These are phyloP conservation scores for Clarkia xantiana DNA, from an alignment of 345 rosid species.

Conservation along the genomic window DNA sequence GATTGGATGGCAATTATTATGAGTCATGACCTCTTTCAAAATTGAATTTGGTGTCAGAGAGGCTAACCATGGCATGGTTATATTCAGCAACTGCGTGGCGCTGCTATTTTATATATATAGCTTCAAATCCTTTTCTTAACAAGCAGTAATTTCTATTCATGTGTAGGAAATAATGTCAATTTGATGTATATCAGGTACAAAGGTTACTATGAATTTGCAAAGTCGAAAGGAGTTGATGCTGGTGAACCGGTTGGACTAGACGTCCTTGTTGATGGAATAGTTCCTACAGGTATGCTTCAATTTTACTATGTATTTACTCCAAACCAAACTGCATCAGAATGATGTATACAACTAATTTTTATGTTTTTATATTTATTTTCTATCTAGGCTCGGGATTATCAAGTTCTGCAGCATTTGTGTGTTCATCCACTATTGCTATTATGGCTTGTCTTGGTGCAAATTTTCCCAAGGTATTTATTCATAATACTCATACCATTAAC, in stretches of 20 bases:
- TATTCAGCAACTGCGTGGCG: too few species aligned
- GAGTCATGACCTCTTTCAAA: too few species aligned
- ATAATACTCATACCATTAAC: too few species aligned
- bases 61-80: too few species aligned
- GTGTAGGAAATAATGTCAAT: neutral
- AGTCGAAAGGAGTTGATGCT: slow-evolving; percentile 56
- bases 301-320: neutral
- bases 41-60: too few species aligned
- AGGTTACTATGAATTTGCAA: slow-evolving; percentile 65
- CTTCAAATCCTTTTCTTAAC: too few species aligned
- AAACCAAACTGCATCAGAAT: too few species aligned
- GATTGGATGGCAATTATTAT: too few species aligned
- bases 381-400: slow-evolving; percentile 80
- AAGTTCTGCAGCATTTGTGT: slow-evolving; percentile 95
- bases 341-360: neutral
- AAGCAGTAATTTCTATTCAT: too few species aligned
- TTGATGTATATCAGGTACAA: slow-evolving; percentile 41
- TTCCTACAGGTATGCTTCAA: slow-evolving; percentile 68
- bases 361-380: neutral
- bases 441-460: slow-evolving; percentile 68
- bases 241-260: slow-evolving; percentile 76
- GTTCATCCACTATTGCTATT: slow-evolving; percentile 81
- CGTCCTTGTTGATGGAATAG: slow-evolving; percentile 78
- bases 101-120: too few species aligned
- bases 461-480: slow-evolving; percentile 54